Percentiles rank a stretch among this genome's conserved stretches.
These are phyloP conservation scores for Hamamelis virginiana DNA, from an alignment of 164 flowering plant genomes.

Conservation along the genomic window DNA sequence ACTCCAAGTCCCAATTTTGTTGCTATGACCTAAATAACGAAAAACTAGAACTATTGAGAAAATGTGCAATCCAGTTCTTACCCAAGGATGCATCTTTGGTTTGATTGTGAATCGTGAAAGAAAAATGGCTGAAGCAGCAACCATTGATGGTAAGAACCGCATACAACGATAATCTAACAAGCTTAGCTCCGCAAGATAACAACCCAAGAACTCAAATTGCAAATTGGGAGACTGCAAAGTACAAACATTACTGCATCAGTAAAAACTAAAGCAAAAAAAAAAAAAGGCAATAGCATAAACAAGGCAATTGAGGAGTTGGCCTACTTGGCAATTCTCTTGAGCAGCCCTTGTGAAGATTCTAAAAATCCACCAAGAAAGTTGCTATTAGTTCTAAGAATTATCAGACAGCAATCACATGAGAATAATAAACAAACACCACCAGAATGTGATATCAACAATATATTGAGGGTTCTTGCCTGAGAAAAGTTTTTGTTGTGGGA, in stretches of 20 bases:
- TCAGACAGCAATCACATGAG: not conserved
- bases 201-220: slow-evolving; percentile 46
- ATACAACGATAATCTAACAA: slow-evolving; percentile 60
- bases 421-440: not conserved
- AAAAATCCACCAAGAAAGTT: too few species aligned
- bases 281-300: too few species aligned
- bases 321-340: too few species aligned
- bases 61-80: slow-evolving; percentile 17
- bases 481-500: slow-evolving; percentile 66
- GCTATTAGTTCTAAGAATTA: not conserved
- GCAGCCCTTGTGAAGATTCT: too few species aligned
- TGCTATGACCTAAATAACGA: not conserved
- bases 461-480: slow-evolving; percentile 36
- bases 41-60: not conserved
- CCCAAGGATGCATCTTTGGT: slow-evolving; percentile 71
- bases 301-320: too few species aligned
- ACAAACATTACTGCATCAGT: too few species aligned
- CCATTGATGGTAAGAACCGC: slow-evolving; percentile 57
- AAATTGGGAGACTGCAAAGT: too few species aligned
- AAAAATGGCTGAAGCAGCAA: slow-evolving; percentile 51
- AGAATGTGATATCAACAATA: not conserved
- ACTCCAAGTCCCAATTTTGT: not conserved
- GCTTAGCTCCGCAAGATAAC: slow-evolving; percentile 67
- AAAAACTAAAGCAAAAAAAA: too few species aligned
- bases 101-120: slow-evolving; percentile 54